These are phyloP conservation scores for Nicotiana otophora DNA, from an alignment of 257 asterid genomes.

Conservation along the genomic window DNA sequence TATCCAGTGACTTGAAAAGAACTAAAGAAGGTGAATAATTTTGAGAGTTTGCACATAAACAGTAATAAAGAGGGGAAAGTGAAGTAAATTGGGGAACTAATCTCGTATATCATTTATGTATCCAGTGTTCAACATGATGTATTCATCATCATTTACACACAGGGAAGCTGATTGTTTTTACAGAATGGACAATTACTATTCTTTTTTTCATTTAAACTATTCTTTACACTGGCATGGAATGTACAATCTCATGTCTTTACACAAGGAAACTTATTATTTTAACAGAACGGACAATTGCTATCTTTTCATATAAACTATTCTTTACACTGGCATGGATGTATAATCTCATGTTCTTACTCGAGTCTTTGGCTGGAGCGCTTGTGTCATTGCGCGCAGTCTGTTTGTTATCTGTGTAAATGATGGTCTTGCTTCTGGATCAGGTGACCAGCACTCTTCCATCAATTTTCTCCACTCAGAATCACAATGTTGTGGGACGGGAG, in stretches of 20 bases:
- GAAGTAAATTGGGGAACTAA: neutral
- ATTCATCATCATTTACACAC: constrained; percentile 5
- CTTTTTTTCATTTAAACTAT: neutral
- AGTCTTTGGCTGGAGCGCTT: constrained; percentile 60
- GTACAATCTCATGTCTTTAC: constrained; percentile 32
- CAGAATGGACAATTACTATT: neutral
- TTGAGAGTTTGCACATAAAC: neutral
- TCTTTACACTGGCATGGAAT: neutral
- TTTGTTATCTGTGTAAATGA: constrained; percentile 82
- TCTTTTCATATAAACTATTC: neutral
- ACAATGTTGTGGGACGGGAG: constrained; percentile 74
- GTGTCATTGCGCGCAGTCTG: constrained; percentile 55
- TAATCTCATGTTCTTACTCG: constrained; percentile 41
- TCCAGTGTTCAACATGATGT: constrained; percentile 4
- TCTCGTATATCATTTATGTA: neutral
- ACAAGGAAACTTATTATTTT: neutral
- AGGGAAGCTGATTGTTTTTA: neutral
- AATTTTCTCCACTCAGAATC: constrained; percentile 71
- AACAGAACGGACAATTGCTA: neutral
- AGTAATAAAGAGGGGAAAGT: neutral
- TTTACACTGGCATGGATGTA: neutral
- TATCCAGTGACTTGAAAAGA: neutral
- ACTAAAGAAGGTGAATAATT: neutral
- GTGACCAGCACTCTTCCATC: constrained; percentile 97
- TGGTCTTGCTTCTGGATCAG: constrained; percentile 69